Evolutionary conservation across 495 filamentous ascomycete genomes (phyloP), one percentile per base, ranked within the genome.

Genomic region (Xylaria palmicola): DNA sequence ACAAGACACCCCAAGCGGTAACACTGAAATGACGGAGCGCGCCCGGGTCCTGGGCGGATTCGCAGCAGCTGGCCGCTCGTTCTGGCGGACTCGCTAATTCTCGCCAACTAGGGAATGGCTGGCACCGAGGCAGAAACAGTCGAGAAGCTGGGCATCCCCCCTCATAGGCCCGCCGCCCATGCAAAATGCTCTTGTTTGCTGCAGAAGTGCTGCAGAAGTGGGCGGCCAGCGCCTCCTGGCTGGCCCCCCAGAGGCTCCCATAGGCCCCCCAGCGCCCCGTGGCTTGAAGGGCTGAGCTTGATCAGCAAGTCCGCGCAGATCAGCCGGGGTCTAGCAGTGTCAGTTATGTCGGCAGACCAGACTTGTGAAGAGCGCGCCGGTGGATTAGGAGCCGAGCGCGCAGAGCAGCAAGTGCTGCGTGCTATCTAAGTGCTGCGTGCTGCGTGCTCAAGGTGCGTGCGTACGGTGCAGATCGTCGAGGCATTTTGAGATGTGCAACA

Each of bases 21-120:
- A 44, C 37, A 15, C 37, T n/a, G 6, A 19, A 19, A 8, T 41
- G 13, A 8, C 4, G 6, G 13, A 13, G 32, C 32, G 6, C 32
- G 32, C 32, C 32, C 6, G 32, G 32, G 32, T 51, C 48, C 27
- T 19, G 30, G 6, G 43, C 44, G 55, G 55, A 7, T 22, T 58
- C 7, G 34, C 26, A 44, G 6, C 8, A 26, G 44, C n/a, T n/a
- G 12, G 39, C 26, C 4, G 27, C 17, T 20, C 15, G 37, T 30
- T 34, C n/a, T 44, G 29, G 48, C 50, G 17, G 41, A 41, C 59
- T 61, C 59, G 59, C 59, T 61, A 61, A 61, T 61, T 61, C 49
- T 61, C 39, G 39, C 59, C 59, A 36, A 61, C 37, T 54, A 34
- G 26, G 50, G 59, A 55, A 61, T 61, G 26, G 59, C 48, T 30